Evolutionary conservation across 2,329 filamentous ascomycete genomes (phyloP), one percentile per base, ranked within the genome.

Genomic region (Penicillium occitanis): DNA sequence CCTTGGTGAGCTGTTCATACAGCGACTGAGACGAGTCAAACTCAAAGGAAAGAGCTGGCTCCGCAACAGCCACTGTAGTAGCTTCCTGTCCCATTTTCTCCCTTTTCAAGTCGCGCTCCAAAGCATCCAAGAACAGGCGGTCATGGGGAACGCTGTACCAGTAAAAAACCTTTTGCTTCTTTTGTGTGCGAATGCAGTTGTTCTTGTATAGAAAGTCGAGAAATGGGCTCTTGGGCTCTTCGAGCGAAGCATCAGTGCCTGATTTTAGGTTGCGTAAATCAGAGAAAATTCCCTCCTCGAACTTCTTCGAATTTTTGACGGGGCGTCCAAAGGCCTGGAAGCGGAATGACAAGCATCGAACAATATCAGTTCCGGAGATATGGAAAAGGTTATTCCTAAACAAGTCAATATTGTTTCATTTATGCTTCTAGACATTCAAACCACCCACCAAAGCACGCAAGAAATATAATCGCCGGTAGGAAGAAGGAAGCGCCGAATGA

Each of bases 81-180:
- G 95, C 92, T 82, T 99, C 95, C 81, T 99, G 95, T 71, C 91
- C 90, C 94, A 98, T 98, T 87, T 99, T 99, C 83, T 99, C 95
- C 76, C 95, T 89, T 88, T 99, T 99, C 76, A 99, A 82, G 77
- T 99, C 95, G 70, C 95, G 90, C 85, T 99, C 95, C 73, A 99
- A 85, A 46, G 95, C 95, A 82, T 99, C 95, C 72, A 99, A 89
- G 82, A 99, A 99, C 61, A 99, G 88, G 64, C 95, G 89, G 81
- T 99, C 95, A 79, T 99, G 95, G 1, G 95, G 95, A 58, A 99
- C 95, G 83, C 93, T 97, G 82, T 98, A 99, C 95, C 95, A 99
- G 83, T 98, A 99, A 77, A 99, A 99, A 71, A 99, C 95, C 85
- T 99, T 99, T 78, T 99, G 95, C 86, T 99, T 99, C 88, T 99